These are phyloP conservation scores for Reticulascus tulasneorum DNA, from an alignment of 2,329 filamentous ascomycete species.

Conservation along the genomic window DNA sequence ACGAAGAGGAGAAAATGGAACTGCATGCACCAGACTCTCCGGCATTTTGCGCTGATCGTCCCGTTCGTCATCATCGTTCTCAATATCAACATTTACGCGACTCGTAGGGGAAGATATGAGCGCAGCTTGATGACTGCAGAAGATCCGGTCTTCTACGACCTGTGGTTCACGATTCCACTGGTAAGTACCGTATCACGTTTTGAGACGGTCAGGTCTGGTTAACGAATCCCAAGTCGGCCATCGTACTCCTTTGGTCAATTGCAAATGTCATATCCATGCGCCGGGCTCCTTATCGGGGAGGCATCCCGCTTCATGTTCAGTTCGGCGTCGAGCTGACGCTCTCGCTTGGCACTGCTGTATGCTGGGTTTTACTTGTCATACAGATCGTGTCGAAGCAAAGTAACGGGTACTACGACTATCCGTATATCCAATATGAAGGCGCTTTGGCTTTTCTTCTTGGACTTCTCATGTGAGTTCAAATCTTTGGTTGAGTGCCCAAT, in stretches of 20 bases:
- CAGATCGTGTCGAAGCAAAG: slow-evolving; percentile 12
- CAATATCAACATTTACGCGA: slow-evolving; percentile 16
- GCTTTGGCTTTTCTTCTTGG: slow-evolving; percentile 12
- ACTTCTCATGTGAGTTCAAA: slow-evolving; percentile 9
- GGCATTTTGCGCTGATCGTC: slow-evolving; percentile 35
- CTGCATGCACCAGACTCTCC: slow-evolving; percentile 30
- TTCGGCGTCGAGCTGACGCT: slow-evolving; percentile 16
- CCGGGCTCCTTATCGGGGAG: slow-evolving; percentile 1
- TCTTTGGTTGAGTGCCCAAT: too few species aligned
- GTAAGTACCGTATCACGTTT: neutral
- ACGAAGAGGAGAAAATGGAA: slow-evolving; percentile 24
- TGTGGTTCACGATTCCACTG: slow-evolving; percentile 13
- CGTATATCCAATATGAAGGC: slow-evolving; percentile 15
- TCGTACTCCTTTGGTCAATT: slow-evolving; percentile 11
- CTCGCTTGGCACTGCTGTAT: slow-evolving; percentile 12
- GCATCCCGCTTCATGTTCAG: slow-evolving; percentile 12
- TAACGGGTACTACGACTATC: slow-evolving; percentile 12
- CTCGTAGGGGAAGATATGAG: slow-evolving; percentile 12
- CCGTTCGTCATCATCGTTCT: slow-evolving; percentile 11
- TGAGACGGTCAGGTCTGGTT: too few species aligned
- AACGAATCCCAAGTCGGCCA: neutral
- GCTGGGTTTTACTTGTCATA: slow-evolving; percentile 13
- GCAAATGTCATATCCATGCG: slow-evolving; percentile 10
- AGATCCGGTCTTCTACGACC: slow-evolving; percentile 11
- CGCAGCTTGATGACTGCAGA: slow-evolving; percentile 11